phyloP scores from a whole-genome alignment of 2,329 filamentous ascomycete species.

The Diaporthe ilicicola region DNA sequence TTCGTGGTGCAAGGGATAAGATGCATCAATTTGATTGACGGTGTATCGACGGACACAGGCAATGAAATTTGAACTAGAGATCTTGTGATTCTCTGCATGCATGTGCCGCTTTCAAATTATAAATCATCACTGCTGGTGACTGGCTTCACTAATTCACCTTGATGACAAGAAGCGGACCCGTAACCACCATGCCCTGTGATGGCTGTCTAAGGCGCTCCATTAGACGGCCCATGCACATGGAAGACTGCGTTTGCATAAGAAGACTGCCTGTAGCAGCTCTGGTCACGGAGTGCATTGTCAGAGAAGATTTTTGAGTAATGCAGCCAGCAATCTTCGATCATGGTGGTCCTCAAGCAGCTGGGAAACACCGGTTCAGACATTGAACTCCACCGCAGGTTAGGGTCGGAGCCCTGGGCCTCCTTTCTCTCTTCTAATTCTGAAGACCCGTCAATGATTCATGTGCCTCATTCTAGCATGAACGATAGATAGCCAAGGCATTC shows the following conservation, averaged over 20 bases:
- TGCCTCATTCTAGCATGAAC: neutral
- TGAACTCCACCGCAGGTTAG: no score
- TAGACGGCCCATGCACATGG: neutral
- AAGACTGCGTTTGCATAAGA: no score
- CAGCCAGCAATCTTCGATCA: neutral
- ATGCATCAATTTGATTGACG: neutral
- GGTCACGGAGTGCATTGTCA: no score
- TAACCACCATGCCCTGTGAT: no score
- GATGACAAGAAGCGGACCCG: neutral
- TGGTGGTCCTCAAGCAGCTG: neutral
- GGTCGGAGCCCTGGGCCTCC: neutral
- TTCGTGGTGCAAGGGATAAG: conserved; percentile 20
- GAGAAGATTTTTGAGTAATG: neutral
- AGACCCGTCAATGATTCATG: neutral
- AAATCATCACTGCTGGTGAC: neutral
- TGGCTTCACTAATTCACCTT: neutral
- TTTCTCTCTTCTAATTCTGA: no score
- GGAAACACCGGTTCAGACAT: neutral
- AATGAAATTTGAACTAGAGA: neutral
- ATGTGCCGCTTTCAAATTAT: no score
- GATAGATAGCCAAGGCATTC: no score
- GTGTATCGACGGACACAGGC: conserved; percentile 15
- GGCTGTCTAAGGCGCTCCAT: neutral
- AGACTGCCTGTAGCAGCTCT: neutral
- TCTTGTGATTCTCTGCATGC: no score